Evolutionary conservation across 306 rosid genomes (phyloP).

Genomic region (Aeschynomene evenia): DNA sequence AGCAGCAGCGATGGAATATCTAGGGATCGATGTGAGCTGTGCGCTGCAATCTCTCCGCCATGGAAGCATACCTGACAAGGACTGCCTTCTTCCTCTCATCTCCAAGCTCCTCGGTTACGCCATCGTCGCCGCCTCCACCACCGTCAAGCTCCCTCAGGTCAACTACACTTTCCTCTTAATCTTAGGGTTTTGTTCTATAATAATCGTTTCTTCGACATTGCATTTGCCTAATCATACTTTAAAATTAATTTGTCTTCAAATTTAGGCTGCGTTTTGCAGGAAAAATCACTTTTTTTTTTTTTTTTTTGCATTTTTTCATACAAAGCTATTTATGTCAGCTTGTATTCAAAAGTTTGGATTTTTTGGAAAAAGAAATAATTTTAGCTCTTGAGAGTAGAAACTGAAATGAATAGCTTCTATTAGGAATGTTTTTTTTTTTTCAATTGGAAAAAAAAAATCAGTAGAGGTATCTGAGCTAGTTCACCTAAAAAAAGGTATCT

Average conservation of each 20-base stretch:
- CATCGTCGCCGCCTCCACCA: slow-evolving; percentile 98
- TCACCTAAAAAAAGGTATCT: background rate
- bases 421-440: too few relatives aligned
- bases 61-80: slow-evolving; percentile 76
- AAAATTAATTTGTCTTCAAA: background rate
- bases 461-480: too few relatives aligned
- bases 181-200: background rate
- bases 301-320: too few relatives aligned
- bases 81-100: slow-evolving; percentile 88
- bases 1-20: slow-evolving; percentile 31
- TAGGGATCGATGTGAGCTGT: slow-evolving; percentile 57
- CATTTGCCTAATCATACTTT: too few relatives aligned
- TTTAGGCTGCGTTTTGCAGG: background rate
- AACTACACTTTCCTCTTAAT: background rate
- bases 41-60: slow-evolving; percentile 70
- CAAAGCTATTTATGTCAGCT: too few relatives aligned
- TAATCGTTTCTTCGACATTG: background rate
- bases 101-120: slow-evolving; percentile 94
- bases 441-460: too few relatives aligned
- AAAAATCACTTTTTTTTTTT: too few relatives aligned
- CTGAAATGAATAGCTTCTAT: too few relatives aligned
- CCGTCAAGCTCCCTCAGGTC: slow-evolving; percentile 98
- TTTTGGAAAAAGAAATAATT: too few relatives aligned
- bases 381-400: too few relatives aligned
- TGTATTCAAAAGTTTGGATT: too few relatives aligned